Evolutionary conservation across 208 protist species (phyloP).

Genomic region (Balamuthia mandrillaris): DNA sequence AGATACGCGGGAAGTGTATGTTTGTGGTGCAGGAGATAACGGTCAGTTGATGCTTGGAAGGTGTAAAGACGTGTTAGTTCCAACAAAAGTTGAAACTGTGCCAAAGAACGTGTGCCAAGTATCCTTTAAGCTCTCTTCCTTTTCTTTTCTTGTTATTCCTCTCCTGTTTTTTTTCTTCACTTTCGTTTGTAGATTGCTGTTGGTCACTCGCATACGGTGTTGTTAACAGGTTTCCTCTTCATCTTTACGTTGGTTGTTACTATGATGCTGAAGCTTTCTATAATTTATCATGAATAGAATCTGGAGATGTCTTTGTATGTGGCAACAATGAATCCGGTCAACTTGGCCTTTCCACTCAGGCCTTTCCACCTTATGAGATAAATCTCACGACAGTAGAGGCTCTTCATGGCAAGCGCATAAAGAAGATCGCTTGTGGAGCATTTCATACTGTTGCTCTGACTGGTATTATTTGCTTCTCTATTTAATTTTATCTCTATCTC

Average conservation of each 20-base stretch:
- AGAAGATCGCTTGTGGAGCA: neutral
- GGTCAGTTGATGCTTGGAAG: neutral
- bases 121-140: neutral
- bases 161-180: neutral
- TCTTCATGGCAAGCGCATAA: neutral
- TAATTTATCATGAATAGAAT: neutral
- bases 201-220: neutral
- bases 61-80: neutral
- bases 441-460: slow-evolving; percentile 3
- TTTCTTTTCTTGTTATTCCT: neutral
- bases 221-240: neutral
- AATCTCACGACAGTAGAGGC: neutral
- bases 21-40: neutral
- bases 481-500: neutral
- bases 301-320: neutral
- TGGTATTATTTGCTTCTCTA: neutral
- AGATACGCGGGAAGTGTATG: neutral
- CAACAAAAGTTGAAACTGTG: neutral
- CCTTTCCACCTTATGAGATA: neutral
- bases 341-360: neutral
- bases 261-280: neutral
- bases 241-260: neutral
- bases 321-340: neutral
- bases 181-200: neutral
- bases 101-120: neutral